Base-by-base conservation (phyloP, 176 grass and related monocot species). In the Oryza brachyantha region DNA sequence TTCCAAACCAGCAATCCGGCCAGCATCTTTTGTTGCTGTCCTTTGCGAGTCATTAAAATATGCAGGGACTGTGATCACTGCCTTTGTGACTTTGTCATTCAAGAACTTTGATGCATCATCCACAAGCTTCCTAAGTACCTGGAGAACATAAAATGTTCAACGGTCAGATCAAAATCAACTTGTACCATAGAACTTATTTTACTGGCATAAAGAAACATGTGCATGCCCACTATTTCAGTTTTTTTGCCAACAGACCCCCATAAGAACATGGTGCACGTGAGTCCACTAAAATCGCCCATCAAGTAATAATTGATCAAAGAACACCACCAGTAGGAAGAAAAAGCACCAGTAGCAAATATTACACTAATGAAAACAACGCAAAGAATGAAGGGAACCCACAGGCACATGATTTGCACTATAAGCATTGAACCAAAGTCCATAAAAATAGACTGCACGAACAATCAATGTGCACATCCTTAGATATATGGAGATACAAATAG, bases 31-130 rank as follows among this genome's bases (percentile, higher is more conserved):
- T 43, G 92, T 94, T 39, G 92, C 86, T 17, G 88, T 94, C 80
- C 92, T 94, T 70, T 94, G 92, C 0, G 91, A 93, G 16, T 93
- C 91, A 31, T 94, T 94, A 43, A 94, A 91, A 31, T 94, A 94
- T 17, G 86, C 86, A 37, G 88, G 92, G 28, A 91, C 88, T 32
- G 92, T 91, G 72, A 94, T 83, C 37, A 94, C 92, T 46, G 92
- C 92, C 81, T 94, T 94, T 60, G 88, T 88, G 43, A 94, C 86
- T 57, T 94, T 88, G 72, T 94, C 92, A 28, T 91, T 94, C 57
- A 91, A 76, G 76, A 91, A 94, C 68, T 94, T 94, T 31, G 92
- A 94, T 60, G 88, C 92, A 57, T 94, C 92, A 81, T 94, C 92
- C 57, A 88, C 86, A 48, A 91, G 68, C 54, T 94, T 91, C 63